Conservation (phyloP, 2,329 filamentous ascomycete species). For the Botrytis sinoallii region DNA sequence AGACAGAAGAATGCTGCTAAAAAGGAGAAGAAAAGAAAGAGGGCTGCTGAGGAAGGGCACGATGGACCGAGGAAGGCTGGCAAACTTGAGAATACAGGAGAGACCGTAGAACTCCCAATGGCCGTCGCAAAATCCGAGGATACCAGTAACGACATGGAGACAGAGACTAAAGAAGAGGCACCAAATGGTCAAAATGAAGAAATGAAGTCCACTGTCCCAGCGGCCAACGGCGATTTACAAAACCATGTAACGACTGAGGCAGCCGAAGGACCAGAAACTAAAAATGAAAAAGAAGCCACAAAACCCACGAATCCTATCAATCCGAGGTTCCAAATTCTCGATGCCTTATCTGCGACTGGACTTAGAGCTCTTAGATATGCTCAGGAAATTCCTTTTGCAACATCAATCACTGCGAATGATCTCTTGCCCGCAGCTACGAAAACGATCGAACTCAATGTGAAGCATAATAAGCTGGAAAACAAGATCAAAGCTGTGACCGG, state of each 20-base stretch:
- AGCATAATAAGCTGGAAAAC: conserved; percentile 72
- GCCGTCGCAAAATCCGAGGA: background rate
- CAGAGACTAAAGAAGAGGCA: background rate
- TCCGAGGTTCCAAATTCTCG: conserved; percentile 74
- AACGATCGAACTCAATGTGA: conserved; percentile 79
- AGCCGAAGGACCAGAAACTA: background rate
- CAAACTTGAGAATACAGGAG: conserved; percentile 24
- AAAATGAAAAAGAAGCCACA: background rate
- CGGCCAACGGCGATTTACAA: background rate
- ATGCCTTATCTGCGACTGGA: conserved; percentile 91
- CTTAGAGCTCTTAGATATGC: conserved; percentile 88
- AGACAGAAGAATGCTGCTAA: conserved; percentile 38
- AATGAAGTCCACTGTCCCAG: background rate
- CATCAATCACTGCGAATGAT: conserved; percentile 84
- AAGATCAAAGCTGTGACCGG: conserved; percentile 72
- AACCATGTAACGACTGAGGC: background rate
- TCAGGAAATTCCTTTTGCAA: conserved; percentile 82
- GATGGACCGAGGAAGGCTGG: conserved; percentile 39
- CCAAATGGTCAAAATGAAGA: background rate
- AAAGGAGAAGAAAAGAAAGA: conserved; percentile 49
- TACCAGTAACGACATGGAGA: background rate
- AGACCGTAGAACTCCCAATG: background rate
- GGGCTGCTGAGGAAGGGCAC: conserved; percentile 35
- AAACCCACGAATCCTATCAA: conserved; percentile 18
- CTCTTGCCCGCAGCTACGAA: conserved; percentile 73